These are phyloP conservation scores for Erysimum cheiri DNA, from an alignment of 441 rosid species.

Conservation along the genomic window DNA sequence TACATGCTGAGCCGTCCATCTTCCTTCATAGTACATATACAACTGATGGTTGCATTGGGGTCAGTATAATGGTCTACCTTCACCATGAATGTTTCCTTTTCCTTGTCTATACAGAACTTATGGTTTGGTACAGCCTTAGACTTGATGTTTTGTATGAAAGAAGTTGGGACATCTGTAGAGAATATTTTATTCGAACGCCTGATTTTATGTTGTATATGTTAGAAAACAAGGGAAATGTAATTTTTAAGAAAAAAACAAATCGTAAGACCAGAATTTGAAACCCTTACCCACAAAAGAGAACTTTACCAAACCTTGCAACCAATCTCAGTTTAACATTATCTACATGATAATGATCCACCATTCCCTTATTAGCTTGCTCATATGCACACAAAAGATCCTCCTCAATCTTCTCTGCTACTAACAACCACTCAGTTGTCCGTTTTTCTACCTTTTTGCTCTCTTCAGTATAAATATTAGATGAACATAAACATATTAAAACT, in stretches of 20 bases:
- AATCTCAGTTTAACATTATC: conserved; percentile 33
- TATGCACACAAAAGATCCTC: conserved; percentile 56
- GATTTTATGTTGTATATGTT: background rate
- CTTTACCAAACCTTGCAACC: conserved; percentile 63
- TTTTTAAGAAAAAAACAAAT: background rate
- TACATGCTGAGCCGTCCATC: conserved; percentile 55
- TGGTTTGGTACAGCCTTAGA: conserved; percentile 49
- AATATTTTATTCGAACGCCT: conserved; percentile 46
- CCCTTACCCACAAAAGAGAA: conserved; percentile 50
- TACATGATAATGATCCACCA: conserved; percentile 25
- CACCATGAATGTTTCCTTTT: conserved; percentile 62
- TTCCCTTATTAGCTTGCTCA: conserved; percentile 44
- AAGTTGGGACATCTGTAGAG: conserved; percentile 56
- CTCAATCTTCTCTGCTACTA: conserved; percentile 54
- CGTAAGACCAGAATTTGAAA: background rate
- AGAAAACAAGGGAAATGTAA: background rate
- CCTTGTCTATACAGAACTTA: conserved; percentile 47
- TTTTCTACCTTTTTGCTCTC: conserved; percentile 20
- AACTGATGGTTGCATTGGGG: conserved; percentile 49
- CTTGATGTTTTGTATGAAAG: conserved; percentile 48
- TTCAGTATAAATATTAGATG: conserved; percentile 34
- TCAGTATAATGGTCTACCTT: conserved; percentile 56
- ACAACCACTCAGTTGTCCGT: conserved; percentile 45
- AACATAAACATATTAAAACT: background rate
- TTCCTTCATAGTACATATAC: conserved; percentile 54